Conservation (phyloP, 2,329 filamentous ascomycete genomes). For the Furcasterigmium furcatum region DNA sequence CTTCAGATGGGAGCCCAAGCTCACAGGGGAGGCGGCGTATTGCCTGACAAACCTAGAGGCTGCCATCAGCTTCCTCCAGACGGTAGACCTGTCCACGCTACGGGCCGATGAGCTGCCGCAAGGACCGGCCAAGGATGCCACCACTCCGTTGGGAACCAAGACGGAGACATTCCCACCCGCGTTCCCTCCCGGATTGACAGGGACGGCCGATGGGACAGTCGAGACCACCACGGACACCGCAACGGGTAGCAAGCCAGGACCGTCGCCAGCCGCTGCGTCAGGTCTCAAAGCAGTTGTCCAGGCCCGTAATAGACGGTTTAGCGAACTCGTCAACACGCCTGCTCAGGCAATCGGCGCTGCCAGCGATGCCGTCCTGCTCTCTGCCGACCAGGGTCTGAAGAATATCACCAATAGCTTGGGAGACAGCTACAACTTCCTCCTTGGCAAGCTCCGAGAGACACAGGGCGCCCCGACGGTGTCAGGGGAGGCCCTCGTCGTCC, state of each 20-base stretch:
- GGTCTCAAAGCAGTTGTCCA: conserved; percentile 43
- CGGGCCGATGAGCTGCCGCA: conserved; percentile 74
- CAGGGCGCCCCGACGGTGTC: conserved; percentile 39
- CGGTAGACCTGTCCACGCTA: conserved; percentile 87
- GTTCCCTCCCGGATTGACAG: conserved; percentile 42
- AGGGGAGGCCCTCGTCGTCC: conserved; percentile 56
- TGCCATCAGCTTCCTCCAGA: conserved; percentile 90
- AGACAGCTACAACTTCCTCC: conserved; percentile 88
- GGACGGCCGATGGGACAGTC: conserved; percentile 21
- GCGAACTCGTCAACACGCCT: conserved; percentile 82
- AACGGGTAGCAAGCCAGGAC: conserved; percentile 28
- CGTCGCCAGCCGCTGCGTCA: conserved; percentile 27
- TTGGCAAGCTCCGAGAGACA: conserved; percentile 81
- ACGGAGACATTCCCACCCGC: conserved; percentile 56
- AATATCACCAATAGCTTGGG: conserved; percentile 88
- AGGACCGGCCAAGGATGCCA: conserved; percentile 57
- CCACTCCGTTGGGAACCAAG: conserved; percentile 41
- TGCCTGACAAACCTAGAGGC: conserved; percentile 96
- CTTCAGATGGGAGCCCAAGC: conserved; percentile 80
- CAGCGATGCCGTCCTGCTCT: conserved; percentile 79
- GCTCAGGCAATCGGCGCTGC: conserved; percentile 78
- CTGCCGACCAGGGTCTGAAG: conserved; percentile 88
- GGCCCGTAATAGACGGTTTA: conserved; percentile 71
- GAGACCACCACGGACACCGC: conserved; percentile 27
- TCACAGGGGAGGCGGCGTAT: conserved; percentile 93